Conservation (phyloP, 768 basidiomycete genomes). For the Arthromyces matolae region DNA sequence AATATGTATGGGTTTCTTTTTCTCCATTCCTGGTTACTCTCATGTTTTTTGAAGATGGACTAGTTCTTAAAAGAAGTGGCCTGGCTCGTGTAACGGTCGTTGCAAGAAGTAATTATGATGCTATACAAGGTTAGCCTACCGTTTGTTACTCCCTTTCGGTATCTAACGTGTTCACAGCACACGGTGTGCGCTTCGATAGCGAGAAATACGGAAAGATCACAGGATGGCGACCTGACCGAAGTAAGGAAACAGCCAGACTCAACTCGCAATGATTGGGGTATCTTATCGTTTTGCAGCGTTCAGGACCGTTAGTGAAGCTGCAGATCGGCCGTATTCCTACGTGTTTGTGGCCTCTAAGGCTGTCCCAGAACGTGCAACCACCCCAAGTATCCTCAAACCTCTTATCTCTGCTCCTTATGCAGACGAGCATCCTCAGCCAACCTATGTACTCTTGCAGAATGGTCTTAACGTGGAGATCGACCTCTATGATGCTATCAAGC, state of each 20-base stretch:
- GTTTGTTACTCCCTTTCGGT: not conserved
- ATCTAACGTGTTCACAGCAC: constrained; percentile 27
- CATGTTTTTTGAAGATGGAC: constrained; percentile 39
- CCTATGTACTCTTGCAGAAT: constrained; percentile 66
- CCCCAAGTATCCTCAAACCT: constrained; percentile 52
- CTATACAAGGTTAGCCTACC: constrained; percentile 37
- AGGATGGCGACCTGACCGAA: constrained; percentile 61
- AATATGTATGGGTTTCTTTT: constrained; percentile 43
- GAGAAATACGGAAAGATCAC: constrained; percentile 53
- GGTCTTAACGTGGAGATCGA: constrained; percentile 69
- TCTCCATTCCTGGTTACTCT: not conserved
- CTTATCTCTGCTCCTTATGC: constrained; percentile 48
- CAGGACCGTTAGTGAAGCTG: constrained; percentile 54
- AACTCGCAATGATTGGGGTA: not conserved
- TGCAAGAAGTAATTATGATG: constrained; percentile 65
- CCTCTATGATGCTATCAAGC: constrained; percentile 49
- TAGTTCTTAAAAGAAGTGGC: constrained; percentile 53
- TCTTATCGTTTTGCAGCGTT: constrained; percentile 42
- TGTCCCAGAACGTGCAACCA: constrained; percentile 60
- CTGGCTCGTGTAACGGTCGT: constrained; percentile 66
- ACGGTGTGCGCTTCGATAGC: constrained; percentile 56
- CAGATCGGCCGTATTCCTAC: constrained; percentile 57
- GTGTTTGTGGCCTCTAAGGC: constrained; percentile 71
- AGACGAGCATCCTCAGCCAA: constrained; percentile 46
- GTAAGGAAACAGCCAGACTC: constrained; percentile 33